phyloP scores from a whole-genome alignment of 202 grass and related monocot species.

The Elaeis oleifera region DNA sequence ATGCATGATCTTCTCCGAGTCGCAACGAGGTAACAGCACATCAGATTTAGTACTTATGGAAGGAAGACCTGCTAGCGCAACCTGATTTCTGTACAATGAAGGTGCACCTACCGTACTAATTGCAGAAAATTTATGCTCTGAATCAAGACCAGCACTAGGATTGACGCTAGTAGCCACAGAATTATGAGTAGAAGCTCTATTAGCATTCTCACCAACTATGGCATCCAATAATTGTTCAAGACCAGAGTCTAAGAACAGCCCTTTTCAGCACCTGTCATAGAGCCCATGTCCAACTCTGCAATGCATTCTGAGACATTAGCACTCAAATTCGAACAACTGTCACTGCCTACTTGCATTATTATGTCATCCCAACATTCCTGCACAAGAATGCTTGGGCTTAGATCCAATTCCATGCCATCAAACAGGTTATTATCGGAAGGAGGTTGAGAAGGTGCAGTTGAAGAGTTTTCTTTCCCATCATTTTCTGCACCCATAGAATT shows the following conservation, averaged over 20 bases:
- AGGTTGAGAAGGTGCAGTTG: not conserved
- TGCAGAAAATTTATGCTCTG: slow-evolving; percentile 30
- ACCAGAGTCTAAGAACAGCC: slow-evolving; percentile 44
- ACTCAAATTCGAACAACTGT: slow-evolving; percentile 34
- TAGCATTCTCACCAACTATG: slow-evolving; percentile 25
- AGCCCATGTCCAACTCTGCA: slow-evolving; percentile 29
- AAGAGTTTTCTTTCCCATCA: slow-evolving; percentile 18
- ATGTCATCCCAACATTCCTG: slow-evolving; percentile 63
- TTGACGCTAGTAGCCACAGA: slow-evolving; percentile 11
- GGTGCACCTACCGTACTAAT: slow-evolving; percentile 26
- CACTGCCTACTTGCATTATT: slow-evolving; percentile 19
- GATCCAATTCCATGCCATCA: slow-evolving; percentile 42
- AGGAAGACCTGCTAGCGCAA: slow-evolving; percentile 26
- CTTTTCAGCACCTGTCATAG: slow-evolving; percentile 23
- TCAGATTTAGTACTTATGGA: slow-evolving; percentile 29
- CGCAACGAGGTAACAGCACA: slow-evolving; percentile 1
- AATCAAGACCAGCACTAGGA: slow-evolving; percentile 24
- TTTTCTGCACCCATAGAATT: slow-evolving; percentile 14
- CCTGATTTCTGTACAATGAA: slow-evolving; percentile 29
- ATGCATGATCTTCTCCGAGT: slow-evolving; percentile 19
- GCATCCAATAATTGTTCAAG: slow-evolving; percentile 58
- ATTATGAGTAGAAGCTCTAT: slow-evolving; percentile 19
- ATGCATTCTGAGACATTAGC: slow-evolving; percentile 20
- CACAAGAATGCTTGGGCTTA: slow-evolving; percentile 23
- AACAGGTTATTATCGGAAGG: slow-evolving; percentile 31